Conservation (phyloP, 805 yeast genomes). For the Yamadazyma laniorum region DNA sequence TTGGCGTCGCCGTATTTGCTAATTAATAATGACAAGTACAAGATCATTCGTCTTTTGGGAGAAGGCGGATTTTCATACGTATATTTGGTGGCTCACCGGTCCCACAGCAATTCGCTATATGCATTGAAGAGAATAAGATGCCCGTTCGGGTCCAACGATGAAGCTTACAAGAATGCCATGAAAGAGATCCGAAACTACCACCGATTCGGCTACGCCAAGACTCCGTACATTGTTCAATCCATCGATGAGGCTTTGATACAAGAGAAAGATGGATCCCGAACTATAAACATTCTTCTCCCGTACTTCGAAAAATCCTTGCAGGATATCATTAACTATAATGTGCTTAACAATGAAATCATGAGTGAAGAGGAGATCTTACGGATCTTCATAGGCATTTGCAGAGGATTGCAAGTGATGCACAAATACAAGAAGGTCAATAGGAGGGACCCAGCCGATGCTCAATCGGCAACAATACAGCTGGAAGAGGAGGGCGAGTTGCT, state of each 20-base stretch:
- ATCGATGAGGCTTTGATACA: conserved; percentile 70
- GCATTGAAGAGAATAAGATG: conserved; percentile 87
- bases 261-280: conserved; percentile 76
- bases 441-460: neutral
- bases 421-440: conserved; percentile 39
- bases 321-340: conserved; percentile 67
- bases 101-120: conserved; percentile 43
- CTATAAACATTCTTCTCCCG: conserved; percentile 78
- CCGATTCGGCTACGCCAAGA: conserved; percentile 52
- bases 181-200: conserved; percentile 74
- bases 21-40: conserved; percentile 62
- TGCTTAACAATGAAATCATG: conserved; percentile 52
- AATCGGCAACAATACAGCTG: conserved; percentile 14
- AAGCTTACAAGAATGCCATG: conserved; percentile 59
- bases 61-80: conserved; percentile 91
- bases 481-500: conserved; percentile 28
- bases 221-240: conserved; percentile 65
- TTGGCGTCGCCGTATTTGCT: conserved; percentile 52
- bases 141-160: conserved; percentile 79
- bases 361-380: conserved; percentile 63
- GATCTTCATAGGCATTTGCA: conserved; percentile 64
- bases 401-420: conserved; percentile 79
- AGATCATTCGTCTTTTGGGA: conserved; percentile 70
- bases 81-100: conserved; percentile 60
- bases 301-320: conserved; percentile 72